These are phyloP conservation scores for Metschnikowia cerradonensis DNA, from an alignment of 805 yeast genomes.

Conservation along the genomic window DNA sequence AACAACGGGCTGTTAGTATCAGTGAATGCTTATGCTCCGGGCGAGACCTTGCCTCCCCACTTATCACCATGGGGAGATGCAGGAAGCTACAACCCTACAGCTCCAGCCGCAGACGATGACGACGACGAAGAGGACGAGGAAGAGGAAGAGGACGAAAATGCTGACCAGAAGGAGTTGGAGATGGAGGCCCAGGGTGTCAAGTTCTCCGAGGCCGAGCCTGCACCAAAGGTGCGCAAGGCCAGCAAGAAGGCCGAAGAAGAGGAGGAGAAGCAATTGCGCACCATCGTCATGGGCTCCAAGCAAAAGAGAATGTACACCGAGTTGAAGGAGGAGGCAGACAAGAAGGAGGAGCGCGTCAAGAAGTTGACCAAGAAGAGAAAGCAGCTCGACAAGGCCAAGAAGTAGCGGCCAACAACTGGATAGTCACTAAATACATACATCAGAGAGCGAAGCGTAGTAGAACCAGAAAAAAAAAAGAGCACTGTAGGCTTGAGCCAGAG, in stretches of 20 bases:
- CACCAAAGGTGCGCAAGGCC: conserved; percentile 23
- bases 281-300: conserved; percentile 97
- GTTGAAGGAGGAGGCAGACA: conserved; percentile 87
- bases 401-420: background rate
- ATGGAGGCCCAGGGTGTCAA: conserved; percentile 73
- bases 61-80: conserved; percentile 99
- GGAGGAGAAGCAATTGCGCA: conserved; percentile 87
- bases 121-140: conserved; percentile 43
- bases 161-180: conserved; percentile 83
- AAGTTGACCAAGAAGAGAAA: conserved; percentile 64
- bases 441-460: too few relatives aligned
- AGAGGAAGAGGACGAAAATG: conserved; percentile 42
- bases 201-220: conserved; percentile 49
- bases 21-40: conserved; percentile 84
- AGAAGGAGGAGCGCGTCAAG: conserved; percentile 74
- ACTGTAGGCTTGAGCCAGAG: too few relatives aligned
- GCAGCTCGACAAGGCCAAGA: conserved; percentile 60
- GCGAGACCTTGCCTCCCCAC: conserved; percentile 94
- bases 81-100: conserved; percentile 82
- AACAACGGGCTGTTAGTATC: conserved; percentile 73
- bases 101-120: conserved; percentile 36
- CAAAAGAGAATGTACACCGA: conserved; percentile 90
- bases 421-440: too few relatives aligned
- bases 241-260: conserved; percentile 24
- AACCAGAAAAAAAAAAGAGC: too few relatives aligned